Conservation (phyloP, 352 stramenopile genomes). For the Globisporangium recalcitrans region DNA sequence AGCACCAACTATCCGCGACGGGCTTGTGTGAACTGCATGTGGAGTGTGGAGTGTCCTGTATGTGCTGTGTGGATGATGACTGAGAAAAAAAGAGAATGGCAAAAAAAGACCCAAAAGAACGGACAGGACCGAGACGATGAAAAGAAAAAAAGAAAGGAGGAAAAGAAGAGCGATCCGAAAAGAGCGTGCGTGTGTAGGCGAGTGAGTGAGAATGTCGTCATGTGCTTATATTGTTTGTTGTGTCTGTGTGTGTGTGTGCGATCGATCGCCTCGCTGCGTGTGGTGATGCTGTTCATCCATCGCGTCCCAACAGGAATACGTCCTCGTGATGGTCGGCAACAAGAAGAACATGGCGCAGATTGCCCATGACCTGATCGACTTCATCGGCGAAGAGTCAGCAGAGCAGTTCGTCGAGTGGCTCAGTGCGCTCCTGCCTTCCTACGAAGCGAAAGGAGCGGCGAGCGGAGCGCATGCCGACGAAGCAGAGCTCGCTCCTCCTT, state of each 20-base stretch:
- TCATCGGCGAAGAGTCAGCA: slow-evolving; percentile 75
- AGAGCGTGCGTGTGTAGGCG: slow-evolving; percentile 11
- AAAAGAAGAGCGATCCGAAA: slow-evolving; percentile 16
- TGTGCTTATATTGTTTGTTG: slow-evolving; percentile 23
- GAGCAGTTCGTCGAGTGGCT: slow-evolving; percentile 74
- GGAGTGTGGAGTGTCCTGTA: slow-evolving; percentile 1
- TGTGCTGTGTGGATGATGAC: slow-evolving; percentile 3
- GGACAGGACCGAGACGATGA: slow-evolving; percentile 1
- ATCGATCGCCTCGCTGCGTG: slow-evolving; percentile 5
- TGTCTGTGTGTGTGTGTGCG: slow-evolving; percentile 30
- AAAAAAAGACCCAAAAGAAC: slow-evolving; percentile 12
- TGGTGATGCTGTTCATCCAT: slow-evolving; percentile 8
- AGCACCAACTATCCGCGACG: background rate
- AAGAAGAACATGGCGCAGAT: slow-evolving; percentile 86
- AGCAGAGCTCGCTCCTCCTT: slow-evolving; percentile 1
- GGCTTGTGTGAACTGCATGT: slow-evolving; percentile 4
- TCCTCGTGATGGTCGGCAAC: slow-evolving; percentile 84
- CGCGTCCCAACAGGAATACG: slow-evolving; percentile 59
- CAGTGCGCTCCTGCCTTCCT: slow-evolving; percentile 41
- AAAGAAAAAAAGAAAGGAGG: background rate
- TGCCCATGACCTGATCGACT: slow-evolving; percentile 74
- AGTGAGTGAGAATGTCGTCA: slow-evolving; percentile 14
- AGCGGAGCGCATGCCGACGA: slow-evolving; percentile 2
- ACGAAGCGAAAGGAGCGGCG: slow-evolving; percentile 28
- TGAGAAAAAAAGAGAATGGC: slow-evolving; percentile 6